Conservation (phyloP, 257 asterid species). For the Nicotiana paniculata region DNA sequence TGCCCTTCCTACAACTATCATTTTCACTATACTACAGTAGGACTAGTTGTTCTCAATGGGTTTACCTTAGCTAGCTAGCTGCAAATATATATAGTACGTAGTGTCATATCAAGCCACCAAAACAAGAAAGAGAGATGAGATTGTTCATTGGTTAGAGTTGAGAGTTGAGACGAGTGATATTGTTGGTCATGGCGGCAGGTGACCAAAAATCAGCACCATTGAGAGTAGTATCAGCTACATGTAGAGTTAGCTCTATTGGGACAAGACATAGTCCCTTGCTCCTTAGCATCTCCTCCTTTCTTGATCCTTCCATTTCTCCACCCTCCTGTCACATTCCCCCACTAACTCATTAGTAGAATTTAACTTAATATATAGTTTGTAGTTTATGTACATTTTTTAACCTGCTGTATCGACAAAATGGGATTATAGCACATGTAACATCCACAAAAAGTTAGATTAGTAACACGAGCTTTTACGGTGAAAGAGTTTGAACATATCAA, state of each 20-base stretch:
- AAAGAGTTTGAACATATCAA: too few species aligned
- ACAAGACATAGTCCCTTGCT: conserved; percentile 81
- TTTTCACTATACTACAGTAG: background rate
- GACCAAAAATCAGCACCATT: conserved; percentile 94
- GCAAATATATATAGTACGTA: background rate
- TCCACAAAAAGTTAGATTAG: too few species aligned
- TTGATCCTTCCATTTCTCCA: conserved; percentile 22
- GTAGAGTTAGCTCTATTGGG: conserved; percentile 54
- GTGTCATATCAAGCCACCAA: background rate
- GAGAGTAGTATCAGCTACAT: conserved; percentile 42
- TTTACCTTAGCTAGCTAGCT: too few species aligned
- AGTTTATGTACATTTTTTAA: too few species aligned
- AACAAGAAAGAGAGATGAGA: background rate
- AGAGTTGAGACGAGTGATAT: conserved; percentile 14
- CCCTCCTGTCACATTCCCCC: conserved; percentile 23
- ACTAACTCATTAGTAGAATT: background rate
- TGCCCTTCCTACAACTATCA: background rate
- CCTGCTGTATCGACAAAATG: too few species aligned
- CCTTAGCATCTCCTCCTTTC: conserved; percentile 28
- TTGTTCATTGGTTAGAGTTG: conserved; percentile 20
- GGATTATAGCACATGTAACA: too few species aligned
- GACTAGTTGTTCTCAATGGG: background rate
- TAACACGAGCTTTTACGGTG: too few species aligned
- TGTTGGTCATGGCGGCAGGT: conserved; percentile 40
- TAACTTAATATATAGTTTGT: background rate